These are phyloP conservation scores for Oryza glaberrima DNA, from an alignment of 176 grass and related monocot genomes.

Conservation along the genomic window DNA sequence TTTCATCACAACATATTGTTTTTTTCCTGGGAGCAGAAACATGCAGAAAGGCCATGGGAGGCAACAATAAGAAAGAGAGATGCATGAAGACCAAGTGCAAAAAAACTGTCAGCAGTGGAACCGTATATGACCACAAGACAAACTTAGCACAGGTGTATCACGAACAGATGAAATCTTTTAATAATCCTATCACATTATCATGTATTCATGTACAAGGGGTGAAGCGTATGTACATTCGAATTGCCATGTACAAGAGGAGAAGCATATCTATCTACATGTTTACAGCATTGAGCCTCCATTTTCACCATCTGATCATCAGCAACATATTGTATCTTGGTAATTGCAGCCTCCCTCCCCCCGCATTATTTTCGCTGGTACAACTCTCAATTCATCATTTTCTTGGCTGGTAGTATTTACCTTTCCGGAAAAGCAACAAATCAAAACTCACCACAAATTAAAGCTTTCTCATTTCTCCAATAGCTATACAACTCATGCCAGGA, in stretches of 20 bases:
- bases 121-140: neutral
- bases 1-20: slow-evolving; percentile 3
- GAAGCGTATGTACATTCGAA: slow-evolving; percentile 42
- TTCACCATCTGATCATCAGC: slow-evolving; percentile 1
- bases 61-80: neutral
- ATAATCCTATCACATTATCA: slow-evolving; percentile 37
- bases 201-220: slow-evolving; percentile 51
- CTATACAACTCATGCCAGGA: neutral
- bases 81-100: slow-evolving; percentile 15
- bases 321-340: neutral
- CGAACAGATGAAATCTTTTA: neutral
- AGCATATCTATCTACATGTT: slow-evolving; percentile 45
- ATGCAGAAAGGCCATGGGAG: neutral
- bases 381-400: slow-evolving; percentile 27
- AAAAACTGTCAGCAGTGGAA: slow-evolving; percentile 16
- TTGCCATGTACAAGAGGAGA: slow-evolving; percentile 46
- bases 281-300: slow-evolving; percentile 10
- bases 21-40: slow-evolving; percentile 1
- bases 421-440: slow-evolving; percentile 22
- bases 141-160: slow-evolving; percentile 13
- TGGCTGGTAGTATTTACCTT: slow-evolving; percentile 28
- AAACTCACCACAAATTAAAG: slow-evolving; percentile 4
- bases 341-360: neutral
- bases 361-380: neutral
- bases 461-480: neutral